These are phyloP conservation scores for Geotrichum phurueaensis DNA, from an alignment of 1,139 yeast species.

Conservation along the genomic window DNA sequence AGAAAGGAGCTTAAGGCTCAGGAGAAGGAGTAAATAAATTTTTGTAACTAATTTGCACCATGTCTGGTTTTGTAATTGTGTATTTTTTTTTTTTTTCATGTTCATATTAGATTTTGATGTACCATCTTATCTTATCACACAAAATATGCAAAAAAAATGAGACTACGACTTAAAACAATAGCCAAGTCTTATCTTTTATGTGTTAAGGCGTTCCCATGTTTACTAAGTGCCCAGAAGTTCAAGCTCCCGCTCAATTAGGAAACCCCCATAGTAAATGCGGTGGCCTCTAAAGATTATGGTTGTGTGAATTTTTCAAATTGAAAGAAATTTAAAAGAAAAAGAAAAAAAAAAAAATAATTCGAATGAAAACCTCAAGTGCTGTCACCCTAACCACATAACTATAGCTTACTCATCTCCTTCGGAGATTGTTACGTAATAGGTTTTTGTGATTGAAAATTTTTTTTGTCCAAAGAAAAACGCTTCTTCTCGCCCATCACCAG, in stretches of 20 bases:
- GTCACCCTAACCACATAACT: not conserved
- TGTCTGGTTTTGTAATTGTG: not conserved
- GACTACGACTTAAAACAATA: not conserved
- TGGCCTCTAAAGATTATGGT: too few species aligned
- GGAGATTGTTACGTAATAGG: not conserved
- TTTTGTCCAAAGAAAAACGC: not conserved
- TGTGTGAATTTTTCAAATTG: too few species aligned
- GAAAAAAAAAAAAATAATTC: too few species aligned
- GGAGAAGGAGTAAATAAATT: constrained; percentile 5
- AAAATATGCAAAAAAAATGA: not conserved
- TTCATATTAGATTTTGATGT: not conserved
- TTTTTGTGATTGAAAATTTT: not conserved
- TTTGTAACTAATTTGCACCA: not conserved
- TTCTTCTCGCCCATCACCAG: not conserved
- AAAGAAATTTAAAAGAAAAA: too few species aligned
- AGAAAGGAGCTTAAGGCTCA: constrained; percentile 44
- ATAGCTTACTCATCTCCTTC: not conserved
- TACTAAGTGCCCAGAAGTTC: not conserved
- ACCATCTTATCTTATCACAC: not conserved
- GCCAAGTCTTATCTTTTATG: not conserved
- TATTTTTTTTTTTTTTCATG: not conserved
- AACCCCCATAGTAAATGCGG: not conserved
- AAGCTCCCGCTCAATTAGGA: not conserved
- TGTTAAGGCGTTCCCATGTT: not conserved
- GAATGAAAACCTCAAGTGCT: too few species aligned